A percentile compares a stretch with the other conserved stretches of the same genome.
phyloP scores from a whole-genome alignment of 441 rosid genomes.

The Aleurites moluccanus region DNA sequence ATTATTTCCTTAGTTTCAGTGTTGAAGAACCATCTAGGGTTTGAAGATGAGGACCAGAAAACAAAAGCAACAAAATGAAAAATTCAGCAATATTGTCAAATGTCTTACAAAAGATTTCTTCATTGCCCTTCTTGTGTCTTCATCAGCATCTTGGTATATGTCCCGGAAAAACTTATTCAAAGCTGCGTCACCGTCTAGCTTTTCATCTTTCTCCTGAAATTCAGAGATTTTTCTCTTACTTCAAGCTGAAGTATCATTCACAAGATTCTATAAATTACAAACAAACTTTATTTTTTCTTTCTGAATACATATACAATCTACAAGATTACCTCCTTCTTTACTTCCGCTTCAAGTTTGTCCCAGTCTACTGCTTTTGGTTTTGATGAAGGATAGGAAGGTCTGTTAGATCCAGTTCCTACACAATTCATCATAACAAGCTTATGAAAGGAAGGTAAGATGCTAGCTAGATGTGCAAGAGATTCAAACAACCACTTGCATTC shows the following conservation, averaged over 20 bases:
- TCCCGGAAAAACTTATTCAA: constrained; percentile 89
- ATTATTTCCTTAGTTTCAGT: not conserved
- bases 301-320: not conserved
- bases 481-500: not conserved
- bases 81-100: not conserved
- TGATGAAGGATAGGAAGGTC: constrained; percentile 81
- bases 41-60: not conserved
- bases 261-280: not conserved
- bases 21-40: not conserved
- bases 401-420: constrained; percentile 38
- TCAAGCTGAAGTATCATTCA: not conserved
- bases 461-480: not conserved
- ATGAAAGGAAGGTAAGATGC: not conserved
- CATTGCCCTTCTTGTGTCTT: constrained; percentile 92
- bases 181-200: constrained; percentile 94
- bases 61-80: not conserved
- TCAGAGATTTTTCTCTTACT: not conserved
- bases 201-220: constrained; percentile 92
- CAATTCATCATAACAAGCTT: constrained; percentile 8
- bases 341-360: constrained; percentile 90
- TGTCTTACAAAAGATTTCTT: constrained; percentile 86
- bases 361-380: constrained; percentile 63
- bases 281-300: not conserved
- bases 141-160: constrained; percentile 77
- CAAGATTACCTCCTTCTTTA: constrained; percentile 65